phyloP scores from a whole-genome alignment of 129 eudicot species.

The Helianthus annuus region DNA sequence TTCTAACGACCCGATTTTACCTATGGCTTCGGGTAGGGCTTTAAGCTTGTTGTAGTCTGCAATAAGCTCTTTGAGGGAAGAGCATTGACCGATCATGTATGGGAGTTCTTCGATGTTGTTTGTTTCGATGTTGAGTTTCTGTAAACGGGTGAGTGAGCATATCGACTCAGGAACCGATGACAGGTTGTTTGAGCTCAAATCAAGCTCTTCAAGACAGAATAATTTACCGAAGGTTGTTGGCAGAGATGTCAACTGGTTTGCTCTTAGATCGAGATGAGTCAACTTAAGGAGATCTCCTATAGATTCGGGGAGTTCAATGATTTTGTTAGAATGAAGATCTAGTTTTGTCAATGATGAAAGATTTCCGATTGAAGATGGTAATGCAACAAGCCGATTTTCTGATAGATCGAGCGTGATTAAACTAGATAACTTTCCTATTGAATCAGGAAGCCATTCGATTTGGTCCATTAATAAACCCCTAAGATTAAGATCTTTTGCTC shows the following conservation, averaged over 20 bases:
- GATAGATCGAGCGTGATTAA: constrained; percentile 67
- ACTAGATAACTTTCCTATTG: constrained; percentile 73
- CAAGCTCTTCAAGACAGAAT: constrained; percentile 68
- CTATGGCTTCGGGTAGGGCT: constrained; percentile 90
- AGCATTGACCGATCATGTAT: constrained; percentile 63
- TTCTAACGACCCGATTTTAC: constrained; percentile 67
- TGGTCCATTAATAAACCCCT: constrained; percentile 63
- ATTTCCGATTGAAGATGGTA: constrained; percentile 66
- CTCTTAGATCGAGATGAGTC: constrained; percentile 64
- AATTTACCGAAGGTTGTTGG: constrained; percentile 59
- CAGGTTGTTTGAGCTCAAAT: constrained; percentile 77
- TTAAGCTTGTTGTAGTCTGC: constrained; percentile 88
- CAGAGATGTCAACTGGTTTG: constrained; percentile 58
- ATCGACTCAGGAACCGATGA: constrained; percentile 61
- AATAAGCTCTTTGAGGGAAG: constrained; percentile 72
- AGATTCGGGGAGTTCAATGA: constrained; percentile 69
- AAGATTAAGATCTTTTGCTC: constrained; percentile 64
- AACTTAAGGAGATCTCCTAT: constrained; percentile 68
- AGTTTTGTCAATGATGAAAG: constrained; percentile 62
- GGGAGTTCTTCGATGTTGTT: constrained; percentile 87
- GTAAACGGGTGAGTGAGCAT: constrained; percentile 64
- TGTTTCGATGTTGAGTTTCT: constrained; percentile 64
- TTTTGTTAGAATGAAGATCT: constrained; percentile 66
- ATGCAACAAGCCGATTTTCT: constrained; percentile 59
- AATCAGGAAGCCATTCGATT: constrained; percentile 91